Evolutionary conservation across 768 basidiomycete species (phyloP).

Genomic region (Termitomyces sp.): DNA sequence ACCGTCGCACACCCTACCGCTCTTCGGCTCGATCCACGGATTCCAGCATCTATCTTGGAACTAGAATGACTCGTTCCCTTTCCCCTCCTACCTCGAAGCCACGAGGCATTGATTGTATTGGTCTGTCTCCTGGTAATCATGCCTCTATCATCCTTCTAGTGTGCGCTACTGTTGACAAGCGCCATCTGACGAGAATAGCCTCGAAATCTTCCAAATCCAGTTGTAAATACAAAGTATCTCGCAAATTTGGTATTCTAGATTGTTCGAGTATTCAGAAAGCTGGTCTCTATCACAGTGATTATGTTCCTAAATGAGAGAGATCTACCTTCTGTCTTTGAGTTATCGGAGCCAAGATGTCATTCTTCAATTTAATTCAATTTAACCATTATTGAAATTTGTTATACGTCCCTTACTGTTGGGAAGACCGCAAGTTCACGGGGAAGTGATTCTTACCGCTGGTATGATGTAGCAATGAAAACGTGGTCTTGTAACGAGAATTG

Average conservation of each 20-base stretch:
- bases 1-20: conserved; percentile 10
- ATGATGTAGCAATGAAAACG: background rate
- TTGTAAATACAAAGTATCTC: background rate
- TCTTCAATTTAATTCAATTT: background rate
- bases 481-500: background rate
- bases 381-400: background rate
- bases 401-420: background rate
- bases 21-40: conserved; percentile 8
- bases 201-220: background rate
- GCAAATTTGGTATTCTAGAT: background rate
- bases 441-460: too few relatives aligned
- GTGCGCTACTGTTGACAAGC: background rate
- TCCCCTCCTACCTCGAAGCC: background rate
- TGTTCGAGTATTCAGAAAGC: background rate
- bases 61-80: conserved; percentile 5
- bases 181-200: background rate
- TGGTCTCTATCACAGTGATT: background rate
- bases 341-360: background rate
- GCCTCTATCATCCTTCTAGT: background rate
- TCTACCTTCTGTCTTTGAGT: background rate
- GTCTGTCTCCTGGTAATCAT: background rate
- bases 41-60: conserved; percentile 12
- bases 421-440: background rate
- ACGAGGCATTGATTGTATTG: background rate
- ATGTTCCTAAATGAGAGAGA: background rate